Base-by-base conservation (phyloP, 1,284 basidiomycete species). In the Rhodotorula sp. region DNA sequence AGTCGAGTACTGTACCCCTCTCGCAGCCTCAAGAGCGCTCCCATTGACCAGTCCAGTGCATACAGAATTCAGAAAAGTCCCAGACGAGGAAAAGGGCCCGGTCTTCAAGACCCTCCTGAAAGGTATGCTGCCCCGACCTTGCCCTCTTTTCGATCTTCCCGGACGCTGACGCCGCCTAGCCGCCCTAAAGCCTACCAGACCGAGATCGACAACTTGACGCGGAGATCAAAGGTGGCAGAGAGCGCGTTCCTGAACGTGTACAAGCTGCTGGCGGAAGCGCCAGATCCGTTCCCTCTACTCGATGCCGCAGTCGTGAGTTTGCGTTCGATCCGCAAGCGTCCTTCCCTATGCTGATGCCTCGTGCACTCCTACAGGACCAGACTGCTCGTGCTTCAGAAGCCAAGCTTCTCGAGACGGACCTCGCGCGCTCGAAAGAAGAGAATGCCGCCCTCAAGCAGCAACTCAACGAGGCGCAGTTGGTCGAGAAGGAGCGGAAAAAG, bases 191-290 rank as follows among this genome's bases (percentile, higher is more conserved):
- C 93, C 5, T 98, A 99, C 84, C 96, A 99, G 83, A 86, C 89
- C 12, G 96, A 98, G 83, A 98, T 99, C 73, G 96, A 99, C 83
- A 90, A 85, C 77, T 87, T 99, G 71, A 98, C 94, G 0, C 92
- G 92, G 76, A 89, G 96, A 12, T 91, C 90, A 47, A 97, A 97
- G 80, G 83, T 87, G 23, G 90, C 94, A 2, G 96, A 98, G 84
- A 95, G 91, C 78, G 91, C 93, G 0, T 97, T 99, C 82, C 84
- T 97, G 47, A 91, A 90, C 77, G 89, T 95, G 20, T 97, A 97
- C 85, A 97, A 97, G 81, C 87, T 95, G 29, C 82, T 99, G 5
- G 91, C 92, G 0, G 93, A 96, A 79, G 94, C 92, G 10, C 94
- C 95, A 0, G 96, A 99, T 82, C 97, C 96, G 23, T 97, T 94